Base-by-base conservation (phyloP, 73 alveolate genomes). In the Uronychia binucleata region DNA sequence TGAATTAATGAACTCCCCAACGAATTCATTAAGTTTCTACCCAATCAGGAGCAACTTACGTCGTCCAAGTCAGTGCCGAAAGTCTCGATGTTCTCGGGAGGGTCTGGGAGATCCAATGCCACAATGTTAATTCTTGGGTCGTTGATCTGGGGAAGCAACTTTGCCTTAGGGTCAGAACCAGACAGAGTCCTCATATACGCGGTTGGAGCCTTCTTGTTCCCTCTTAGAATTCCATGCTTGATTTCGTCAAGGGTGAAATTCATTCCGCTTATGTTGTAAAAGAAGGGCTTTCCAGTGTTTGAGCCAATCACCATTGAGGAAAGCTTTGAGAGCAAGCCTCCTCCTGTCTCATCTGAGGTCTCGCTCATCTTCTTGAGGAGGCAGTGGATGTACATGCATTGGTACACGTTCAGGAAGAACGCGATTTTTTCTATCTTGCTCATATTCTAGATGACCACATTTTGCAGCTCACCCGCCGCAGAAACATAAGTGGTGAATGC, bases 341-440 rank as follows among this genome's bases (percentile, higher is more conserved):
- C n/a, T 5, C 67, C 67, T 5, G 5, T 46, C 19, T 46, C 67
- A 11, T 46, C 67, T 26, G 26, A 80, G 57, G 26, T 30, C 78
- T 29, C 84, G 86, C 26, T 76, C 93, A 59, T 84, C 77, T 34
- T 33, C 86, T 84, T 91, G 33, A 94, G 83, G 76, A 82, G 82
- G 74, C 83, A 75, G 75, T 92, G 97, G 58, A 92, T 34, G 81
- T 84, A 87, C 97, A 94, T 91, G 31, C 93, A 74, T 60, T 93
- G 87, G 77, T 91, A 92, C 25, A 91, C 88, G 34, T 93, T 92
- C 5, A 93, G 77, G 83, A 91, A 91, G 88, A 93, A 87, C 31
- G 92, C 79, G 31, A 82, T 57, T 83, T 78, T 93, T 90, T 91
- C 94, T 0, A 29, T 26, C n/a, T 77, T 75, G 1, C 81, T 33